Percentiles rank a stretch among this genome's conserved stretches.
phyloP scores from a whole-genome alignment of 148 eudicot species.

The Polygonum aviculare region DNA sequence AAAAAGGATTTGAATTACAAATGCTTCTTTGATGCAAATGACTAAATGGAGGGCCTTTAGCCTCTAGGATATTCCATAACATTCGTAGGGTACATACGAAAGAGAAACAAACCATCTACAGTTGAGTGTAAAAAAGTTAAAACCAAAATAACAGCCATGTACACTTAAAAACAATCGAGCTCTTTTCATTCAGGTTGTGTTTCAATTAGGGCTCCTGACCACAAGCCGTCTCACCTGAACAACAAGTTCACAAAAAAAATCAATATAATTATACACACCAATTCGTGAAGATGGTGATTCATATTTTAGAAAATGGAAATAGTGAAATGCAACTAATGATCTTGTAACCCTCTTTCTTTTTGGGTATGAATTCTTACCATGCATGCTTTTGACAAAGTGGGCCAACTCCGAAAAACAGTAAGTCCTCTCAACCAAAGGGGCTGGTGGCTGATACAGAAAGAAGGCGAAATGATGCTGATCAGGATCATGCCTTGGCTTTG shows the following conservation, averaged over 20 bases:
- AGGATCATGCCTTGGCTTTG: slow-evolving; percentile 66
- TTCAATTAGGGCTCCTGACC: background rate
- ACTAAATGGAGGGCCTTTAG: background rate
- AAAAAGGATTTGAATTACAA: background rate
- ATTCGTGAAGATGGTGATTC: no score
- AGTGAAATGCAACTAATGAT: background rate
- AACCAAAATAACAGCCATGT: background rate
- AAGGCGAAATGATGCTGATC: slow-evolving; percentile 42
- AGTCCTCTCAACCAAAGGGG: slow-evolving; percentile 34
- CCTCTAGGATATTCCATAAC: background rate
- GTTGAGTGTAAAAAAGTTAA: background rate
- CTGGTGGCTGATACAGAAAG: slow-evolving; percentile 46
- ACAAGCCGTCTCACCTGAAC: slow-evolving; percentile 2
- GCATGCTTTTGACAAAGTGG: slow-evolving; percentile 54
- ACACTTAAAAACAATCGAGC: background rate
- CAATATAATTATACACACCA: background rate
- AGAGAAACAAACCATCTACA: background rate
- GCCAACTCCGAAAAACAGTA: slow-evolving; percentile 47
- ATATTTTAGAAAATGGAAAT: no score
- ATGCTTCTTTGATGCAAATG: background rate
- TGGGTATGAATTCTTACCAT: slow-evolving; percentile 34
- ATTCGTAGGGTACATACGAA: background rate
- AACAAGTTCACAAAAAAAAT: background rate
- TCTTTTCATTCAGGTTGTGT: background rate
- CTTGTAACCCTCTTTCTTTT: background rate